Evolutionary conservation across 1,139 yeast species (phyloP).

Genomic region (Sugiyamaella xylanicola): DNA sequence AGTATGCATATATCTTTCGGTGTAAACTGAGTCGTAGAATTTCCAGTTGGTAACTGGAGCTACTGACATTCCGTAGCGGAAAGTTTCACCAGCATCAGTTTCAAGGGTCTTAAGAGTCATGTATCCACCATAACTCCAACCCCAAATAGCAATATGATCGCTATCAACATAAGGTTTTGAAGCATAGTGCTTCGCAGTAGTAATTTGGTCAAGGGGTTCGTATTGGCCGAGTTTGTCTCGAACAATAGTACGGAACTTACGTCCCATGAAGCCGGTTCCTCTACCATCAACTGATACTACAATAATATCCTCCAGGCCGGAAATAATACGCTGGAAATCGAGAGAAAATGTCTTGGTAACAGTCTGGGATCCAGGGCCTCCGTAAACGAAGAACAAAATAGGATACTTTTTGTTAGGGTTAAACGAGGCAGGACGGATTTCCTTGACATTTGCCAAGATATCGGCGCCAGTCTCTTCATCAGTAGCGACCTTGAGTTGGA

Average conservation of each 20-base stretch:
- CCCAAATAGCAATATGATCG: conserved; percentile 83
- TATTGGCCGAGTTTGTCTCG: conserved; percentile 72
- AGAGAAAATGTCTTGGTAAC: conserved; percentile 57
- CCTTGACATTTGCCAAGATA: conserved; percentile 64
- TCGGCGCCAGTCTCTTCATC: conserved; percentile 43
- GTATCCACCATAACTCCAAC: conserved; percentile 93
- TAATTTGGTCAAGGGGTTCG: conserved; percentile 83
- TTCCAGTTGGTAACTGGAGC: conserved; percentile 90
- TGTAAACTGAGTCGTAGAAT: conserved; percentile 77
- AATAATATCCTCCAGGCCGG: conserved; percentile 69
- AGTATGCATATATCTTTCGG: conserved; percentile 85
- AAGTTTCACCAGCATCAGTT: conserved; percentile 63
- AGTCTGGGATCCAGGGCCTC: conserved; percentile 91
- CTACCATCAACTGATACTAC: conserved; percentile 89
- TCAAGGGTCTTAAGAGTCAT: conserved; percentile 76
- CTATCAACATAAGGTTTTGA: conserved; percentile 56
- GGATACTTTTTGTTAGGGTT: conserved; percentile 62
- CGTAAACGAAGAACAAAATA: conserved; percentile 78
- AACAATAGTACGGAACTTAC: conserved; percentile 71
- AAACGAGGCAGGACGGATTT: conserved; percentile 73
- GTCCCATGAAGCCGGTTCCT: conserved; percentile 91
- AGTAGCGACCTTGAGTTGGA: conserved; percentile 51
- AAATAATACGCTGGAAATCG: conserved; percentile 69
- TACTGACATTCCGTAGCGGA: conserved; percentile 81
- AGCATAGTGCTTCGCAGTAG: conserved; percentile 65